These are phyloP conservation scores for Tolypocladium tundrense DNA, from an alignment of 2,329 filamentous ascomycete species.

Conservation along the genomic window DNA sequence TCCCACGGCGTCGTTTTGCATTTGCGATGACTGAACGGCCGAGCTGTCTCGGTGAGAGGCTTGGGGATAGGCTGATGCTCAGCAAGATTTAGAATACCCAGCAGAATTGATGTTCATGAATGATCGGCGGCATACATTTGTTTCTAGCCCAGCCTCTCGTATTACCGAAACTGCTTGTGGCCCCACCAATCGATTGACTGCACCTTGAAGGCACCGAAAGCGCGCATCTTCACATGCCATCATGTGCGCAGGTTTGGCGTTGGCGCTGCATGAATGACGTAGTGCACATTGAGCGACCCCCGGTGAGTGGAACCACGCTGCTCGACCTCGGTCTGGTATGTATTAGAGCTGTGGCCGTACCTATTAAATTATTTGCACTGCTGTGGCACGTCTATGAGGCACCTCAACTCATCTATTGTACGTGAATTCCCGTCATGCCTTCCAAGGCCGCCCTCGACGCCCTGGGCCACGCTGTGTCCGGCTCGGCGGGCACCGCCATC, in stretches of 20 bases:
- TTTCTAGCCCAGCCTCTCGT: background rate
- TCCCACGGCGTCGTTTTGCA: background rate
- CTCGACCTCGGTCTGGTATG: background rate
- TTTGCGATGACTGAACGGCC: background rate
- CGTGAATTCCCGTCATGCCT: conserved; percentile 10
- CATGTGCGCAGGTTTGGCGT: background rate
- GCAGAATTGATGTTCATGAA: background rate
- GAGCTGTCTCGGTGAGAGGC: background rate
- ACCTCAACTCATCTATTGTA: background rate
- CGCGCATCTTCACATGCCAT: background rate
- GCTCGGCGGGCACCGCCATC: conserved; percentile 66
- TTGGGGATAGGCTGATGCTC: background rate
- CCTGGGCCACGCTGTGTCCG: conserved; percentile 71
- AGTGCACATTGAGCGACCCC: background rate
- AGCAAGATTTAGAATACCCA: background rate
- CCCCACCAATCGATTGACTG: no score
- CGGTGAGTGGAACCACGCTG: background rate
- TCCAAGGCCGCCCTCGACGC: conserved; percentile 49
- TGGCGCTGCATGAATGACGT: background rate
- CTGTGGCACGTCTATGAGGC: background rate
- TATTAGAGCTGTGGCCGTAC: background rate
- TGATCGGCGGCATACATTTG: background rate
- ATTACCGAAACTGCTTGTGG: background rate
- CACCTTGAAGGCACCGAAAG: background rate
- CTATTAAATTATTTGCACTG: background rate